phyloP scores from a whole-genome alignment of 495 filamentous ascomycete species.

The Podospora tetraspora region DNA sequence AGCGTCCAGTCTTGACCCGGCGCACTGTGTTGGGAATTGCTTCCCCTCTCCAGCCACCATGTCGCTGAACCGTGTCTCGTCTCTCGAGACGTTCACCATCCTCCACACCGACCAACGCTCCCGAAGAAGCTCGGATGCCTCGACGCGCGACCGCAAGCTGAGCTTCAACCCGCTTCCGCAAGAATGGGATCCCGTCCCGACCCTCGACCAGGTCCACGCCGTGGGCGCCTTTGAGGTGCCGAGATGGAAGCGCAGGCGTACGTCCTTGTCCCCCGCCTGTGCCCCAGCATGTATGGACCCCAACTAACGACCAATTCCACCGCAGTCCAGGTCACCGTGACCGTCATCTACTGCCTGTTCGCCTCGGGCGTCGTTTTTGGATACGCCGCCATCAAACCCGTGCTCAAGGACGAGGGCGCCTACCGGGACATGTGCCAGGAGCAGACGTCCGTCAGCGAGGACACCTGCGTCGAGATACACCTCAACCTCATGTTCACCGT shows the following conservation, averaged over 20 bases:
- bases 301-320: neutral
- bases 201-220: conserved; percentile 39
- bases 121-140: conserved; percentile 38
- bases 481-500: conserved; percentile 93
- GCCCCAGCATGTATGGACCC: conserved; percentile 14
- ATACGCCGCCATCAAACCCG: conserved; percentile 79
- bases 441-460: conserved; percentile 48
- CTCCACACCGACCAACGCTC: conserved; percentile 36
- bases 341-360: conserved; percentile 77
- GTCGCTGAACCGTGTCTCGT: conserved; percentile 48
- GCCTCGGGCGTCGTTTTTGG: conserved; percentile 77
- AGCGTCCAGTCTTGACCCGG: neutral
- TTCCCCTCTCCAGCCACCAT: conserved; percentile 24
- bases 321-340: conserved; percentile 56
- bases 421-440: conserved; percentile 57
- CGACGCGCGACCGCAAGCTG: conserved; percentile 41
- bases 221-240: conserved; percentile 67
- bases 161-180: conserved; percentile 51
- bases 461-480: conserved; percentile 67
- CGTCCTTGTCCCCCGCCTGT: conserved; percentile 21
- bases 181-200: conserved; percentile 42
- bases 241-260: conserved; percentile 58
- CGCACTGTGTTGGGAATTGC: neutral
- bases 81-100: conserved; percentile 46
- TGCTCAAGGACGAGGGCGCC: conserved; percentile 69